Evolutionary conservation across 106 monocot species (phyloP).

Genomic region (Xerophyta viscosa): DNA sequence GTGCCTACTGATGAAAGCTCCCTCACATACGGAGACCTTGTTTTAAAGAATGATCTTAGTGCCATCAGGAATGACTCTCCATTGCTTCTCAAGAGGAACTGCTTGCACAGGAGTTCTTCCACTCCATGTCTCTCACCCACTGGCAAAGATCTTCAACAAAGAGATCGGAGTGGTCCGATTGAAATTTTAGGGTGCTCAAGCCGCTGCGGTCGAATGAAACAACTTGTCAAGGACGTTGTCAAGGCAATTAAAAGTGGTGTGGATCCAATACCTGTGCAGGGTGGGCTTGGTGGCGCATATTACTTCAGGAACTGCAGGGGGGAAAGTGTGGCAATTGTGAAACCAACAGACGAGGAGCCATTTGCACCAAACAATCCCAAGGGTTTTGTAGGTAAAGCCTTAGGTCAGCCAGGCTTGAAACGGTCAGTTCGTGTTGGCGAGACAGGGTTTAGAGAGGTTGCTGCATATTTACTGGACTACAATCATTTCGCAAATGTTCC

Average conservation of each 20-base stretch:
- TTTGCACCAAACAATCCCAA: slow-evolving; percentile 91
- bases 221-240: slow-evolving; percentile 56
- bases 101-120: slow-evolving; percentile 55
- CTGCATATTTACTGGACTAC: slow-evolving; percentile 79
- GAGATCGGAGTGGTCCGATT: slow-evolving; percentile 49
- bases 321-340: slow-evolving; percentile 72
- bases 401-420: slow-evolving; percentile 78
- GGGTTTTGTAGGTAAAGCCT: slow-evolving; percentile 68
- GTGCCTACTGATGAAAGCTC: slow-evolving; percentile 74
- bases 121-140: slow-evolving; percentile 72
- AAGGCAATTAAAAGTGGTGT: slow-evolving; percentile 63
- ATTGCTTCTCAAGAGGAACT: slow-evolving; percentile 61
- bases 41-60: slow-evolving; percentile 71
- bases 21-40: slow-evolving; percentile 68
- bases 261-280: slow-evolving; percentile 58
- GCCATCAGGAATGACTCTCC: slow-evolving; percentile 68
- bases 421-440: slow-evolving; percentile 86
- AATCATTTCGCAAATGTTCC: slow-evolving; percentile 85
- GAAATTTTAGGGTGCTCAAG: slow-evolving; percentile 73
- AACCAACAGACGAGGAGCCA: slow-evolving; percentile 92
- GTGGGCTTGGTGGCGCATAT: slow-evolving; percentile 89
- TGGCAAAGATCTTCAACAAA: slow-evolving; percentile 45
- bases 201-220: slow-evolving; percentile 38
- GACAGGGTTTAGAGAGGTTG: slow-evolving; percentile 85
- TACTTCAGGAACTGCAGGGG: slow-evolving; percentile 68